Evolutionary conservation across 257 asterid species (phyloP).

Genomic region (Linderniella brevidens): DNA sequence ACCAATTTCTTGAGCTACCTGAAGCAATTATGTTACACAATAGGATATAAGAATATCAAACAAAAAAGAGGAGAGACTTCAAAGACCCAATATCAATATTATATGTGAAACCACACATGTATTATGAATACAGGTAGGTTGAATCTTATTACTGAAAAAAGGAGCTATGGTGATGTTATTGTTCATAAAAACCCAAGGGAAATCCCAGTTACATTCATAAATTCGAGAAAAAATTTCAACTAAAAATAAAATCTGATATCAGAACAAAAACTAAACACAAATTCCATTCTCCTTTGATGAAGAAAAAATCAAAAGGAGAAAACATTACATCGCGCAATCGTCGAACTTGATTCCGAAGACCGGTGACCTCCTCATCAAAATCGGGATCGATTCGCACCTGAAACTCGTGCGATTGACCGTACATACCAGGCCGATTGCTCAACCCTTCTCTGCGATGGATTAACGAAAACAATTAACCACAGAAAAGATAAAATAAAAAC

Average conservation of each 20-base stretch:
- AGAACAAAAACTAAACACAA: not conserved
- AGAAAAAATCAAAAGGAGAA: not conserved
- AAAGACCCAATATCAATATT: not conserved
- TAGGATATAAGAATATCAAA: constrained; percentile 1
- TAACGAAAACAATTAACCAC: not conserved
- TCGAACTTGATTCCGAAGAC: constrained; percentile 82
- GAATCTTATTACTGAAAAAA: too few species aligned
- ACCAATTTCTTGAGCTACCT: constrained; percentile 89
- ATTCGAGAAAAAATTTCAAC: not conserved
- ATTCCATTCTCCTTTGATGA: not conserved
- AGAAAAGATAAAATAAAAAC: not conserved
- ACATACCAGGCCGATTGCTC: constrained; percentile 61
- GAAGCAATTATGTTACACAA: constrained; percentile 12
- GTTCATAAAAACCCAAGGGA: too few species aligned
- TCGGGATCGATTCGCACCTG: constrained; percentile 87
- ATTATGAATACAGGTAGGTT: too few species aligned
- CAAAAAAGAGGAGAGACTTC: not conserved
- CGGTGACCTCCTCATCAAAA: constrained; percentile 60
- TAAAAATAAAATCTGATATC: not conserved
- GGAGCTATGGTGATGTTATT: too few species aligned
- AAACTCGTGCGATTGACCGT: constrained; percentile 46
- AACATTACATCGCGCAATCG: constrained; percentile 49
- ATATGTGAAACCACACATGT: too few species aligned
- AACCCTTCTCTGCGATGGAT: constrained; percentile 44
- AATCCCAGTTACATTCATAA: too few species aligned